A percentile compares a stretch with the other conserved stretches of the same genome.
These are phyloP conservation scores for Epichloe baconii DNA, from an alignment of 2,329 filamentous ascomycete species.

Conservation along the genomic window DNA sequence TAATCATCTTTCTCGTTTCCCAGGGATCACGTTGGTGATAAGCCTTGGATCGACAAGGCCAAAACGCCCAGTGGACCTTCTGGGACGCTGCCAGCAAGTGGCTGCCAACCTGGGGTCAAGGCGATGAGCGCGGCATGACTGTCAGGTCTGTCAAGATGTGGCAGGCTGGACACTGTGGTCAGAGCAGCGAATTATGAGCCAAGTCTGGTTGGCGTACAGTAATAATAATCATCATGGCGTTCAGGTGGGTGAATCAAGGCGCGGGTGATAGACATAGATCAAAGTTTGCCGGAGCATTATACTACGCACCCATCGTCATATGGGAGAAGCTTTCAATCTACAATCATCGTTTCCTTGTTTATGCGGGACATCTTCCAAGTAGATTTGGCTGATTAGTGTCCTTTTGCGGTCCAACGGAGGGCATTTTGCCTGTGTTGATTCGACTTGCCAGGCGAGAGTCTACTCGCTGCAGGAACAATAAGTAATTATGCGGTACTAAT, in stretches of 20 bases:
- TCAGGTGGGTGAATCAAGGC: no score
- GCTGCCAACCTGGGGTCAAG: slow-evolving; percentile 34
- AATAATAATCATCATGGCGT: no score
- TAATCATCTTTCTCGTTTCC: background rate
- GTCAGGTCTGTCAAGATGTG: slow-evolving; percentile 35
- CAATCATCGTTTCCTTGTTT: no score
- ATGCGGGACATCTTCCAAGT: no score
- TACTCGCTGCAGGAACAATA: background rate
- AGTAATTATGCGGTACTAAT: background rate
- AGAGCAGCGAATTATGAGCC: background rate
- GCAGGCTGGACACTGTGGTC: slow-evolving; percentile 17
- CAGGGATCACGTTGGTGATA: slow-evolving; percentile 28
- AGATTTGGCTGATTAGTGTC: no score
- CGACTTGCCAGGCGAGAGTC: background rate
- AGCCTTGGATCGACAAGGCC: slow-evolving; percentile 33
- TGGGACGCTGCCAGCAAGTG: slow-evolving; percentile 27
- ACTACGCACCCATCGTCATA: no score
- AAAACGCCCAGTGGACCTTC: slow-evolving; percentile 28
- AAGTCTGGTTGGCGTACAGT: background rate
- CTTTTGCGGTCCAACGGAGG: no score
- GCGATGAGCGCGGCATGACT: slow-evolving; percentile 29
- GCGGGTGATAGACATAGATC: no score
- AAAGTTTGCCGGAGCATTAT: no score
- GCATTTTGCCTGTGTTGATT: no score
- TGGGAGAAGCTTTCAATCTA: no score